Base-by-base conservation (phyloP, 1,284 basidiomycete genomes). In the Marasmius tenuissimus region DNA sequence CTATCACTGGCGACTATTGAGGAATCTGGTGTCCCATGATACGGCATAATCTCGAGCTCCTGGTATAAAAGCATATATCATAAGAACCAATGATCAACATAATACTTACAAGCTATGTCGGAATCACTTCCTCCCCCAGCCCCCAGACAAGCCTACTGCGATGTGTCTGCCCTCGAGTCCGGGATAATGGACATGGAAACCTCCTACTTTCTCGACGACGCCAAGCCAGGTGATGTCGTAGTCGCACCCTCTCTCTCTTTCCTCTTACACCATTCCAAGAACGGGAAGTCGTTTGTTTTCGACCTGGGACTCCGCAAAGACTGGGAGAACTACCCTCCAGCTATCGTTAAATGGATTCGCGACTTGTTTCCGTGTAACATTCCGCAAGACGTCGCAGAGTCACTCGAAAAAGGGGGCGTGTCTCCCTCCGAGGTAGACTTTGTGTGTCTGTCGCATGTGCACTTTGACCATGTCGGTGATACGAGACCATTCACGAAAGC, bases 221-320 rank as follows among this genome's bases (percentile, higher is more conserved):
- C 71, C 1, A 61, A 65, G 8, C 69, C 72, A 27, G 72, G 72
- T 3, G 69, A 68, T 20, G 58, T 70, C 12, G 63, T 69, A 4
- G 57, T 61, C 3, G 71, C 69, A 14, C 85, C 83, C 10, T 78
- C 81, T 3, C 76, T 86, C 51, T 73, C 78, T 3, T 86, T 85
- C 70, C 76, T 79, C 55, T 70, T 87, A 52, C 74, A 74, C 10
- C 82, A 86, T 63, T 80, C 81, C 14, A 65, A 65, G 16, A 76
- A 71, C 20, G 69, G 70, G 9, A 69, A 74, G 38, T 76, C 73
- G 45, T 67, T 85, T 59, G 68, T 86, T 12, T 85, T 87, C 62
- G 85, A 86, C 65, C 76, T 86, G 14, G 84, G 85, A 16, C 75
- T 81, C 20, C 77, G 81, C 34, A 76, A 76, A 42, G 80, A 86